Evolutionary conservation across 2,329 filamentous ascomycete genomes (phyloP).

Genomic region (Exophiala sp.): DNA sequence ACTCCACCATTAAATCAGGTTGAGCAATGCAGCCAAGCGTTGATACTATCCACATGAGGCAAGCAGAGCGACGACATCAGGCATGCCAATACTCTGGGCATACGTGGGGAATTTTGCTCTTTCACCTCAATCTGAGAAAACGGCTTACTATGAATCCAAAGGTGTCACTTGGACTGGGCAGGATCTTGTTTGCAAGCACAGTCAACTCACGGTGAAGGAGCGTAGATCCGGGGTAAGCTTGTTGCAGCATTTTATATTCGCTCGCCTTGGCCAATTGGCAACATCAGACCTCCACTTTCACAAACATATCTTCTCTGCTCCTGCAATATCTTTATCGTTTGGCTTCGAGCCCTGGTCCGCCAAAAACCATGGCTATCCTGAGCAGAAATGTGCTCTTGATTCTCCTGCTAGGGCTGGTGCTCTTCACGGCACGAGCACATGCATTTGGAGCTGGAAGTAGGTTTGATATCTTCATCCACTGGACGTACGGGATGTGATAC

Average conservation of each 20-base stretch:
- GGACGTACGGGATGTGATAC: constrained; percentile 1
- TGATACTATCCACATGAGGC: neutral
- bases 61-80: neutral
- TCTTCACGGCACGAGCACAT: constrained; percentile 38
- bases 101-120: neutral
- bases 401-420: constrained; percentile 35
- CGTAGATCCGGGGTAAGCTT: no score
- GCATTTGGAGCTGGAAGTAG: constrained; percentile 46
- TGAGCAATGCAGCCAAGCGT: neutral
- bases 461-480: constrained; percentile 19
- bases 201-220: no score
- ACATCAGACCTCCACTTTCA: no score
- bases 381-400: constrained; percentile 21
- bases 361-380: constrained; percentile 17
- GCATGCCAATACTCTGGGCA: neutral
- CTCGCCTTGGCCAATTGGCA: no score
- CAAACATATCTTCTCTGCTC: no score
- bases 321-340: no score
- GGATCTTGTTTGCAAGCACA: no score
- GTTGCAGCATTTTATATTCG: no score
- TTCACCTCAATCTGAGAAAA: no score
- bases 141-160: no score
- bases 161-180: no score
- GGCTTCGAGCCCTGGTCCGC: no score
- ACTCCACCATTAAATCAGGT: neutral